Conservation (phyloP, 345 rosid genomes). For the sweet orange (Citrus sinensis) region DVS_A1.0 CM039163.1:40614501-40615000, state of each 20-base stretch:
- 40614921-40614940: constrained; percentile 77
- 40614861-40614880: constrained; percentile 56
- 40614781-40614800: not conserved
- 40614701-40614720: not conserved
- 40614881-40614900: constrained; percentile 41
- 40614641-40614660: not conserved
- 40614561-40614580: not conserved
- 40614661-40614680: not conserved
- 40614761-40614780: not conserved
- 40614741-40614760: not conserved
- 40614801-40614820: not conserved
- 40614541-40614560: not conserved
- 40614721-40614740: not conserved
- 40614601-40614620: not conserved
- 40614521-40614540: not conserved
- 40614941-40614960: constrained; percentile 54
- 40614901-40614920: constrained; percentile 61
- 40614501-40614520: not conserved
- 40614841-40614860: constrained; percentile 15
- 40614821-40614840: constrained; percentile 8
- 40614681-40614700: not conserved
- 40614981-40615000: constrained; percentile 51
- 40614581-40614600: not conserved
- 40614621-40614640: not conserved
- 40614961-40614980: constrained; percentile 33